Base-by-base conservation (phyloP, 2,329 filamentous ascomycete species). In the Colletotrichum scovillei region DNA sequence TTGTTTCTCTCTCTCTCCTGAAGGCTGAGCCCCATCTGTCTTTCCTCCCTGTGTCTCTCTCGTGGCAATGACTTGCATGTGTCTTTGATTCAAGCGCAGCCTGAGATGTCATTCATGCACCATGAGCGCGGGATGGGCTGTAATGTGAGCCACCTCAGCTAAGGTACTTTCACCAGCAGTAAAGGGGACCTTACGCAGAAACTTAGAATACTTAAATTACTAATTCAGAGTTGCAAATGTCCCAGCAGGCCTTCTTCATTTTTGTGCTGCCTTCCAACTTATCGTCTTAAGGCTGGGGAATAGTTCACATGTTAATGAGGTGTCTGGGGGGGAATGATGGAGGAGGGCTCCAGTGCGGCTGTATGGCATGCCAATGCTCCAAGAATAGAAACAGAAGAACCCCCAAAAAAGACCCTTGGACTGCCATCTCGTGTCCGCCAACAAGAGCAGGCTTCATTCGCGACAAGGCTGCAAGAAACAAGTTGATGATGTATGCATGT, bases 341-440 rank as follows among this genome's bases (percentile, higher is more conserved):
- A n/a, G 42, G 42, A 4, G 42, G 42, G 4, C 16, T 49, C 42
- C 42, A 49, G 19, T 49, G 8, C 42, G 42, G 42, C 42, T 49
- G 42, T 19, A 1, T 4, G 8, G 19, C 42, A 4, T 5, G 16
- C 35, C 30, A 30, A 19, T 8, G 63, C 62, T 69, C 69, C 57
- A 72, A 72, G 22, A 72, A 72, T 72, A 72, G 69, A 12, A 63
- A 49, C 42, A 72, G 69, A 72, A 65, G 69, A 49, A 46, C 16
- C 42, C 19, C 16, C 42, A 1, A 49, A 55, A 24, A 35, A 32
- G 57, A 30, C 30, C 49, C 46, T 35, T 56, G 9, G 26, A 49
- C 30, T 53, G 58, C 26, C 32, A 64, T 64, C 53, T 67, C 65
- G 57, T 69, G 22, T 56, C 69, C 35, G 53, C 58, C 30, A n/a